Evolutionary conservation across 1,139 yeast species (phyloP).

Genomic region (Yamadazyma sp.): DNA sequence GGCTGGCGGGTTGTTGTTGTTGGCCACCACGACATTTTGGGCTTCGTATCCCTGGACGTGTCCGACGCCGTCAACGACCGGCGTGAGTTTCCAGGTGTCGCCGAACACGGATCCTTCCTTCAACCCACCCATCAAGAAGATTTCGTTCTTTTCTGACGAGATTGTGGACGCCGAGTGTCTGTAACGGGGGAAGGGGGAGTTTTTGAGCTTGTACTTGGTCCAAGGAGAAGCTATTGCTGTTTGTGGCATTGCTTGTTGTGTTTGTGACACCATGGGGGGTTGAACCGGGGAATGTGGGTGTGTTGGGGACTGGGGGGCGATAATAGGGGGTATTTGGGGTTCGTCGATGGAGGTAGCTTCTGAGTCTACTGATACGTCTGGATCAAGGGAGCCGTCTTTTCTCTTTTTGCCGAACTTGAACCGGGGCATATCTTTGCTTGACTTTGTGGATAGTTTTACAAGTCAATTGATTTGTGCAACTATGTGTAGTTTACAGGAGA

Average conservation of each 20-base stretch:
- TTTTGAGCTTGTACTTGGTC: constrained; percentile 66
- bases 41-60: constrained; percentile 47
- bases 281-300: constrained; percentile 1
- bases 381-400: constrained; percentile 11
- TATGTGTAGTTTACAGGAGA: too few relatives aligned
- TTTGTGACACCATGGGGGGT: constrained; percentile 1
- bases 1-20: constrained; percentile 76
- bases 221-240: constrained; percentile 52
- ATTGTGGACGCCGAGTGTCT: constrained; percentile 85
- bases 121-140: constrained; percentile 92
- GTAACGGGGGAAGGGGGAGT: constrained; percentile 91
- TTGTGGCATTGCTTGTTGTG: background rate
- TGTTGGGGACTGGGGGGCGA: background rate
- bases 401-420: constrained; percentile 17
- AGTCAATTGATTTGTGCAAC: background rate
- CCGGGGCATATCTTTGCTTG: constrained; percentile 13
- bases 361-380: constrained; percentile 10
- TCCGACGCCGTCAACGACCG: constrained; percentile 29
- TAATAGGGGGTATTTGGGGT: background rate
- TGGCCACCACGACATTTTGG: constrained; percentile 57
- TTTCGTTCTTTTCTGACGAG: constrained; percentile 76
- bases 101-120: constrained; percentile 92
- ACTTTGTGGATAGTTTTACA: too few relatives aligned
- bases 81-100: constrained; percentile 81
- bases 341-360: constrained; percentile 1